phyloP scores from a whole-genome alignment of 2,329 filamentous ascomycete species.

The Intubia oerlemansii region DNA sequence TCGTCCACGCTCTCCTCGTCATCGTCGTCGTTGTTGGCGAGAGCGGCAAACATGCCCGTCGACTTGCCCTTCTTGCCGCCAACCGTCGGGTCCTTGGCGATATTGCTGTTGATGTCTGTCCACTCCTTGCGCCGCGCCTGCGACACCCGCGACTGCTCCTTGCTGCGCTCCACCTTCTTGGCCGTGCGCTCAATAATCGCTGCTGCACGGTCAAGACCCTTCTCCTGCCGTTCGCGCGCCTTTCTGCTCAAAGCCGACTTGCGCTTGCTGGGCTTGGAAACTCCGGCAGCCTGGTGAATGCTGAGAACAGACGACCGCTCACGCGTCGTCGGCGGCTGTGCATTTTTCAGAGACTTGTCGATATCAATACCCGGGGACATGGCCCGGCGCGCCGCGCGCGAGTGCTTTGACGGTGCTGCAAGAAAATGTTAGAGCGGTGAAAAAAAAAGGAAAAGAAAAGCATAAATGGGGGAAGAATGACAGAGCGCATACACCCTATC shows the following conservation, averaged over 20 bases:
- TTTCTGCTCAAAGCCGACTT: slow-evolving; percentile 33
- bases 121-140: slow-evolving; percentile 30
- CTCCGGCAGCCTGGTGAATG: slow-evolving; percentile 43
- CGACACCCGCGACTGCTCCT: slow-evolving; percentile 23
- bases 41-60: slow-evolving; percentile 4
- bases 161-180: slow-evolving; percentile 32
- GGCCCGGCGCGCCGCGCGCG: slow-evolving; percentile 52
- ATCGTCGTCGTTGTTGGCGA: slow-evolving; percentile 1
- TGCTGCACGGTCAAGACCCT: slow-evolving; percentile 34
- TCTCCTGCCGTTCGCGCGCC: slow-evolving; percentile 33
- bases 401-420: slow-evolving; percentile 46
- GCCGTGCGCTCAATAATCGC: slow-evolving; percentile 36
- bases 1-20: slow-evolving; percentile 1
- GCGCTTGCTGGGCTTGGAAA: slow-evolving; percentile 45
- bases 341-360: slow-evolving; percentile 48
- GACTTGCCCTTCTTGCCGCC: slow-evolving; percentile 3
- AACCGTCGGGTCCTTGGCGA: slow-evolving; percentile 1
- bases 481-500: too few species aligned
- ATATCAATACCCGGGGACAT: slow-evolving; percentile 48
- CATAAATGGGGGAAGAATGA: too few species aligned
- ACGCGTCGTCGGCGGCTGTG: slow-evolving; percentile 27
- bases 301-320: slow-evolving; percentile 45
- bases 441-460: not conserved
- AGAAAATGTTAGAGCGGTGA: not conserved
- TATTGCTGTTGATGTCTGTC: slow-evolving; percentile 30